These are phyloP conservation scores for Xerocomus brunneocitrinus DNA, from an alignment of 768 basidiomycete species.

Conservation along the genomic window DNA sequence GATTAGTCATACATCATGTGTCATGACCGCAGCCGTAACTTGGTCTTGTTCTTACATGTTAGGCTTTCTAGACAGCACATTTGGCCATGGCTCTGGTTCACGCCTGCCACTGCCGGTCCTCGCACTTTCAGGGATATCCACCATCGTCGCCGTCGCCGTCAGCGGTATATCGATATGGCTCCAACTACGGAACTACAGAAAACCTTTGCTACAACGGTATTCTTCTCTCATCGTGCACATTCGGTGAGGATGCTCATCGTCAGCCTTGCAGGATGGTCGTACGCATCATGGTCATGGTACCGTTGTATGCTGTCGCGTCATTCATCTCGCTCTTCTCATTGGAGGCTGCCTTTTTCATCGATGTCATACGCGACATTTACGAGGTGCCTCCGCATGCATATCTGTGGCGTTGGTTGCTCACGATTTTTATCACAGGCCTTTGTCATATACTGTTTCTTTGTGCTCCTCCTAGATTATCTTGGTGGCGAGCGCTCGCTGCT, in stretches of 20 bases:
- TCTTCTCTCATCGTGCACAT: neutral
- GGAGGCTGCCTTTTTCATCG: constrained; percentile 94
- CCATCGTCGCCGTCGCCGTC: constrained; percentile 66
- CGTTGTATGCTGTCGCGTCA: constrained; percentile 86
- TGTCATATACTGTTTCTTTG: constrained; percentile 92
- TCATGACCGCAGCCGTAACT: neutral
- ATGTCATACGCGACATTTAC: constrained; percentile 91
- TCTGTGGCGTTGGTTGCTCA: constrained; percentile 1
- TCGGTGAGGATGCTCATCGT: constrained; percentile 4
- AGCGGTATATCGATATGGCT: constrained; percentile 72
- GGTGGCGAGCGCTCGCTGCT: constrained; percentile 93
- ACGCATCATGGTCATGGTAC: constrained; percentile 96
- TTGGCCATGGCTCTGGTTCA: constrained; percentile 53
- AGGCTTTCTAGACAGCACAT: constrained; percentile 10
- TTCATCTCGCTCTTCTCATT: constrained; percentile 91
- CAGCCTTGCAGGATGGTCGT: constrained; percentile 66
- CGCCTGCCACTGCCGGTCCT: constrained; percentile 56
- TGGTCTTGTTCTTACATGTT: constrained; percentile 1
- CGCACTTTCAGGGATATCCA: constrained; percentile 55
- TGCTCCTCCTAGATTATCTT: constrained; percentile 73
- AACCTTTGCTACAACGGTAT: constrained; percentile 75
- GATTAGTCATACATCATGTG: neutral
- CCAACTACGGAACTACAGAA: constrained; percentile 83
- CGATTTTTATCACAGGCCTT: constrained; percentile 55
- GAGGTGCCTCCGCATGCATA: constrained; percentile 55